Conservation (phyloP, 2,329 filamentous ascomycete genomes). For the Alternaria sp. region DNA sequence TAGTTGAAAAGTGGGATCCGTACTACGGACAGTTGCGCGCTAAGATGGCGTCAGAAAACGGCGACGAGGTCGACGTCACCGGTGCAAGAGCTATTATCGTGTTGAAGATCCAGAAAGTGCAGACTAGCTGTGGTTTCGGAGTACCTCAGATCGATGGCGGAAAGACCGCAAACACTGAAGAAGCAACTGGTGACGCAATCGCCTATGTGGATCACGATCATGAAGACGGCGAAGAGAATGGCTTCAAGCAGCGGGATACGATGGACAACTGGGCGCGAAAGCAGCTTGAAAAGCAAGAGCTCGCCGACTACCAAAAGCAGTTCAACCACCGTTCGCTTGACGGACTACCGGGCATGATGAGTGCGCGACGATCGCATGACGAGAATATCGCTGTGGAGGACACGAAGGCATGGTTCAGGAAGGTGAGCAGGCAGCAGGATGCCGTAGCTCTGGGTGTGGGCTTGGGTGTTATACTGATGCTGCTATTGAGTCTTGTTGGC, state of each 20-base stretch:
- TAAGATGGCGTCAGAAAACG: slow-evolving; percentile 51
- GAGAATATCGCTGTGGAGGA: slow-evolving; percentile 57
- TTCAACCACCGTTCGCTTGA: slow-evolving; percentile 56
- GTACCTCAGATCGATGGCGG: slow-evolving; percentile 59
- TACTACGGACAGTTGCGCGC: slow-evolving; percentile 44
- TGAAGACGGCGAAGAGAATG: slow-evolving; percentile 15
- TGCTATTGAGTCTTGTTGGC: slow-evolving; percentile 23
- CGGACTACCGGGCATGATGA: slow-evolving; percentile 34
- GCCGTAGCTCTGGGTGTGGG: slow-evolving; percentile 25
- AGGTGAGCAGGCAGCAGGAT: slow-evolving; percentile 34
- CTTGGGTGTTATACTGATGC: slow-evolving; percentile 28
- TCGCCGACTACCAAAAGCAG: slow-evolving; percentile 62
- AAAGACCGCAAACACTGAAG: slow-evolving; percentile 3
- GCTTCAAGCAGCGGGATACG: slow-evolving; percentile 56
- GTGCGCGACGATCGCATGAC: slow-evolving; percentile 56
- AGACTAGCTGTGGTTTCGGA: slow-evolving; percentile 71
- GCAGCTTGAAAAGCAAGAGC: slow-evolving; percentile 56
- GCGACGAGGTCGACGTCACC: slow-evolving; percentile 30
- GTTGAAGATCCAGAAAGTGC: slow-evolving; percentile 66
- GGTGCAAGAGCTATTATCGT: slow-evolving; percentile 63
- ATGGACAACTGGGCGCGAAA: slow-evolving; percentile 60
- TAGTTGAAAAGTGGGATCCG: slow-evolving; percentile 66
- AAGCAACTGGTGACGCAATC: slow-evolving; percentile 20
- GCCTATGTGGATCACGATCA: slow-evolving; percentile 28
- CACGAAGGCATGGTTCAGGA: slow-evolving; percentile 32